Evolutionary conservation across 202 grass and related monocot species (phyloP).

Genomic region (Panicum hallii): DNA sequence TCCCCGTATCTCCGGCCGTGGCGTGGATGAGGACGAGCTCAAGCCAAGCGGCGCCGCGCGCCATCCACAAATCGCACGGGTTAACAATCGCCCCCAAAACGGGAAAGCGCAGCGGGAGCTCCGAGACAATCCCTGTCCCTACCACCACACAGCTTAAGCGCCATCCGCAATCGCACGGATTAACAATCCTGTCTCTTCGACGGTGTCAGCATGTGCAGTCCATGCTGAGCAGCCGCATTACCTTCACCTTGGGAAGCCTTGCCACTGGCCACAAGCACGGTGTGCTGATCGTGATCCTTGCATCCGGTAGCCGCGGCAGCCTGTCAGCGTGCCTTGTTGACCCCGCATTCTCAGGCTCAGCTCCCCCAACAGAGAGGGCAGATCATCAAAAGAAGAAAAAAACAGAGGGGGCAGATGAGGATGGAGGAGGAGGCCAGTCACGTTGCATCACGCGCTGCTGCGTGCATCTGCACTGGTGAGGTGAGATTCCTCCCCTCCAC

Average conservation of each 20-base stretch:
- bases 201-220: not conserved
- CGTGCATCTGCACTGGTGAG: not conserved
- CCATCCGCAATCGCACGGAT: too few species aligned
- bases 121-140: not conserved
- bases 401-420: not conserved
- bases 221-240: not conserved
- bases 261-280: not conserved
- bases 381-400: too few species aligned
- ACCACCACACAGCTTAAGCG: too few species aligned
- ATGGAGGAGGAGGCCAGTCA: not conserved
- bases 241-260: too few species aligned
- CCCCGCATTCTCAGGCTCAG: not conserved
- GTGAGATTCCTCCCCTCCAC: not conserved
- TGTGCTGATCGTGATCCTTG: not conserved
- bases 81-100: constrained; percentile 21
- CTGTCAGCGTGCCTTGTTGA: not conserved
- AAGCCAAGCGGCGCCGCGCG: too few species aligned
- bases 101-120: constrained; percentile 3
- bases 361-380: not conserved
- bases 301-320: not conserved
- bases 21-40: not conserved
- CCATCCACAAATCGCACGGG: not conserved
- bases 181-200: too few species aligned
- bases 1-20: constrained; percentile 8
- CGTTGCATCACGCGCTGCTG: not conserved